Evolutionary conservation across 2,329 filamentous ascomycete species (phyloP).

Genomic region (Nemania serpens): DNA sequence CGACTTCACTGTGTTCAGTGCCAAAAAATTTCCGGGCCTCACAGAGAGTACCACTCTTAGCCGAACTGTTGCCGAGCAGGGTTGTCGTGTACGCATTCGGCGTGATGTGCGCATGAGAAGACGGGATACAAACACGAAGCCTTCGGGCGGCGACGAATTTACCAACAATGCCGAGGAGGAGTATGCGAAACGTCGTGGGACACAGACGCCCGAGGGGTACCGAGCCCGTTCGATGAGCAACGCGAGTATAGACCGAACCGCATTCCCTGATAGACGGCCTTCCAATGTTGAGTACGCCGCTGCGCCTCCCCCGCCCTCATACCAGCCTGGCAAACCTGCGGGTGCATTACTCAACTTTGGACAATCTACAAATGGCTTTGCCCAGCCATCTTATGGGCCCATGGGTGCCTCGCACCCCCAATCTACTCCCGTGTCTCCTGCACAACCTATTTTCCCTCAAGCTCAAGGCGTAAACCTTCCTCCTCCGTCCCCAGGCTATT

Average conservation of each 20-base stretch:
- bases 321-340: constrained; percentile 33
- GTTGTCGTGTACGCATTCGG: constrained; percentile 92
- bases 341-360: constrained; percentile 37
- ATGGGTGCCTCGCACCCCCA: constrained; percentile 32
- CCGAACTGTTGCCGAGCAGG: constrained; percentile 91
- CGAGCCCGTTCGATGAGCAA: constrained; percentile 41
- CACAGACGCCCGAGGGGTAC: constrained; percentile 40
- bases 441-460: constrained; percentile 36
- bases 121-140: constrained; percentile 75
- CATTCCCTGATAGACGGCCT: constrained; percentile 36
- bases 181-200: constrained; percentile 35
- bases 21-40: constrained; percentile 97
- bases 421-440: constrained; percentile 40
- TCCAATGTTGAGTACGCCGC: constrained; percentile 39
- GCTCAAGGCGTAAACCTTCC: constrained; percentile 16
- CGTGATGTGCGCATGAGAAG: constrained; percentile 92
- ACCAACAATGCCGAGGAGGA: constrained; percentile 65
- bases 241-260: constrained; percentile 39
- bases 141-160: constrained; percentile 48
- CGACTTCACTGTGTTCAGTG: constrained; percentile 88
- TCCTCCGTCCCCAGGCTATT: constrained; percentile 24
- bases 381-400: constrained; percentile 38
- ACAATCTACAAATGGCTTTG: constrained; percentile 30
- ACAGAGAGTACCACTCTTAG: constrained; percentile 88
- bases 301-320: constrained; percentile 37